Base-by-base conservation (phyloP, 352 stramenopile species). In the Globisporangium iwayamae region DNA sequence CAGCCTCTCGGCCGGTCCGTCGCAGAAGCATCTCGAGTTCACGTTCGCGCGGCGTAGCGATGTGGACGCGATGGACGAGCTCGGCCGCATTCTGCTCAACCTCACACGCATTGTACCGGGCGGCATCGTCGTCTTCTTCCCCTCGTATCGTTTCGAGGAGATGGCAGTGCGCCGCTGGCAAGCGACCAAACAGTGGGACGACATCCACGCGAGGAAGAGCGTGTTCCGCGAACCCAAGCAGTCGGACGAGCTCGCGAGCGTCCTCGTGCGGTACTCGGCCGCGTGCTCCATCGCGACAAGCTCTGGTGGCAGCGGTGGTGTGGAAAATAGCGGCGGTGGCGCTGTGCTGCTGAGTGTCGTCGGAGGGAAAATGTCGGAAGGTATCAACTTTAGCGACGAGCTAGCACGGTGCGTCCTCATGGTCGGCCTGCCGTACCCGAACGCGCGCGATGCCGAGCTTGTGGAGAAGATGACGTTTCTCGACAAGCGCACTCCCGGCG, bases 361-460 rank as follows among this genome's bases (percentile, higher is more conserved):
- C 30, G 97, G 97, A 13, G 98, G 97, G 0, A 99, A 99, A 78
- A 98, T 99, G 83, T 99, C 93, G 3, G 98, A 99, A 85, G 98
- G 98, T 30, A 99, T 99, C 77, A 99, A 99, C 70, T 99, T 99
- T 74, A 98, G 87, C 63, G 94, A 99, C 69, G 96, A 99, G 8
- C 85, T 99, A 60, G 97, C 97, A 28, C 76, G 90, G 8, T 97
- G 95, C 67, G 95, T 99, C 30, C 85, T 99, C 14, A 98, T 99
- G 76, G 96, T 99, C 32, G 98, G 98, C 0, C 80, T 99, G 45
- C 98, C 98, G 6, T 99, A 99, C 76, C 92, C 98, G 48, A 98
- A 99, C 69, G 90, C 96, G 53, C 85, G 86, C 22, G 97, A 99
- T 76, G 81, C 93, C 2, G 93, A 99, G 51, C 75, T 99, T 13